These are phyloP conservation scores for Cudoniella acicularis DNA, from an alignment of 495 filamentous ascomycete species.

Conservation along the genomic window DNA sequence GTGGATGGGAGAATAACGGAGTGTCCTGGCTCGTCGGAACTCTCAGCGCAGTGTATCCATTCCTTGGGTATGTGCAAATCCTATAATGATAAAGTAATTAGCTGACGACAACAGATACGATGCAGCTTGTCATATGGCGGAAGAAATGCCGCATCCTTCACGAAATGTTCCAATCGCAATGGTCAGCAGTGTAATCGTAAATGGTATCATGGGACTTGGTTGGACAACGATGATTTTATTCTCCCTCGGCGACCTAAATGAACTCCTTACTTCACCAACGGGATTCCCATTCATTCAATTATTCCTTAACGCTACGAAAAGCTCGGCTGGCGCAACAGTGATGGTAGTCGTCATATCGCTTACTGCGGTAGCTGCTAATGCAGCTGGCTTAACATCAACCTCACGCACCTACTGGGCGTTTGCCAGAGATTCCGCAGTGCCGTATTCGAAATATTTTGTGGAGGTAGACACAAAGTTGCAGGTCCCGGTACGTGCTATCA, in stretches of 20 bases:
- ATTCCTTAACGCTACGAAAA: slow-evolving; percentile 33
- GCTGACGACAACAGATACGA: slow-evolving; percentile 15
- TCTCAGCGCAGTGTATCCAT: slow-evolving; percentile 11
- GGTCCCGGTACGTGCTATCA: slow-evolving; percentile 17
- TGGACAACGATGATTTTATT: slow-evolving; percentile 41
- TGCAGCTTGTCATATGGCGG: slow-evolving; percentile 31
- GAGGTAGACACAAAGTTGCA: slow-evolving; percentile 22
- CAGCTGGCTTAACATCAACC: slow-evolving; percentile 39
- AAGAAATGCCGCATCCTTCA: slow-evolving; percentile 43
- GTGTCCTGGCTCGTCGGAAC: slow-evolving; percentile 34
- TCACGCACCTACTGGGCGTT: slow-evolving; percentile 54
- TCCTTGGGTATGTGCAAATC: background rate
- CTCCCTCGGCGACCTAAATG: slow-evolving; percentile 38
- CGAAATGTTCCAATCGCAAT: slow-evolving; percentile 41
- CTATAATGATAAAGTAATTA: background rate
- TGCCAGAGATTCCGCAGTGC: slow-evolving; percentile 44
- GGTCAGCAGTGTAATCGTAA: slow-evolving; percentile 39
- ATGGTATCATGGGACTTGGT: slow-evolving; percentile 40
- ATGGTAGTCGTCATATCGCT: slow-evolving; percentile 35
- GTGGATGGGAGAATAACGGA: slow-evolving; percentile 40
- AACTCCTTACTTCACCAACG: slow-evolving; percentile 33
- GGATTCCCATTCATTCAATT: slow-evolving; percentile 48
- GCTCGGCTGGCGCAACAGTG: slow-evolving; percentile 29
- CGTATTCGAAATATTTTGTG: slow-evolving; percentile 36
- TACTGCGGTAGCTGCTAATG: slow-evolving; percentile 28